Evolutionary conservation across 2,329 filamentous ascomycete genomes (phyloP), one percentile per base, ranked within the genome.

Genomic region (Anthostomella pinea): DNA sequence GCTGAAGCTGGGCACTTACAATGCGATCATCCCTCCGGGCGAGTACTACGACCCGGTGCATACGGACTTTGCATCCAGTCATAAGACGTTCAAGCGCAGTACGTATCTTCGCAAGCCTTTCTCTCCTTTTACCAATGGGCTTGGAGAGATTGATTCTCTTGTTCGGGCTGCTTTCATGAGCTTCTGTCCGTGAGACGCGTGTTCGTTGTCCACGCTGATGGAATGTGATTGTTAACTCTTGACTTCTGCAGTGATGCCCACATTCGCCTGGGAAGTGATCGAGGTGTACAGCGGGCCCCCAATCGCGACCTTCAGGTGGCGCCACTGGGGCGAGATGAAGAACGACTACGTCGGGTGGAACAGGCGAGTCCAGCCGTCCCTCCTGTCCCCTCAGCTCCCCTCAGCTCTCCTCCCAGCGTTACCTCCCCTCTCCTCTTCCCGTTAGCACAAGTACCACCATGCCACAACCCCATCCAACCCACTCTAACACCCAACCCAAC

Each of bases 71-170:
- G 69, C 72, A 1, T 69, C 67, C 3, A 82, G 76, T 53, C 81
- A 85, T 66, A 83, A 84, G 67, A 78, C 77, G 0, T 85, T 85
- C 59, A 84, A 84, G 65, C 67, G 78, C 35, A 84, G n/a, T n/a
- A n/a, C n/a, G n/a, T n/a, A n/a, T n/a, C n/a, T n/a, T n/a, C n/a
- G n/a, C n/a, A n/a, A n/a, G n/a, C n/a, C n/a, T n/a, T n/a, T n/a
- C n/a, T n/a, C n/a, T n/a, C n/a, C n/a, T n/a, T n/a, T n/a, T n/a
- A n/a, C n/a, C n/a, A n/a, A n/a, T n/a, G n/a, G n/a, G n/a, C n/a
- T n/a, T n/a, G n/a, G n/a, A n/a, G n/a, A n/a, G n/a, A n/a, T n/a
- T n/a, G n/a, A n/a, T n/a, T n/a, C n/a, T n/a, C n/a, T n/a, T n/a
- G n/a, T n/a, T n/a, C n/a, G n/a, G n/a, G n/a, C n/a, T n/a, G n/a